Conservation (phyloP, 805 yeast genomes). For the Ogataea chonburiensis region DNA sequence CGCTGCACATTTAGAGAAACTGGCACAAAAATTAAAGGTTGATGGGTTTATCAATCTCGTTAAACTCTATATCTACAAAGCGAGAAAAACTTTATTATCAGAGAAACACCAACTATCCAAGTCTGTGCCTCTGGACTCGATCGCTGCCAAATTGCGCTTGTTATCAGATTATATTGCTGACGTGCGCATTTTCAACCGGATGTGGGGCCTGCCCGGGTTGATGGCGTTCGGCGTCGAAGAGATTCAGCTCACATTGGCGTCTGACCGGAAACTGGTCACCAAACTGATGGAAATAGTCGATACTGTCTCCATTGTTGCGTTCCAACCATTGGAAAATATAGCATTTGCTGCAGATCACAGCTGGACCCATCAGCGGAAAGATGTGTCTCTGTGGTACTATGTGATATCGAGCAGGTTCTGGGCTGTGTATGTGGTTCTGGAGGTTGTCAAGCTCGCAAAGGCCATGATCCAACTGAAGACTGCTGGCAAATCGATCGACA, state of each 20-base stretch:
- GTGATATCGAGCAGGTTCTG: constrained; percentile 34
- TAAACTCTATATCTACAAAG: neutral
- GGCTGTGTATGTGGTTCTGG: constrained; percentile 37
- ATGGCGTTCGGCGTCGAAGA: constrained; percentile 26
- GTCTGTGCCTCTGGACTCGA: neutral
- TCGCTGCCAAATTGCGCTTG: constrained; percentile 22
- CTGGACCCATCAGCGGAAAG: constrained; percentile 25
- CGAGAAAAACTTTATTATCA: neutral
- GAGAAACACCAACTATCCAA: neutral
- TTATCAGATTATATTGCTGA: constrained; percentile 36
- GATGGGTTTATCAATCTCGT: neutral
- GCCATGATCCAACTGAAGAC: constrained; percentile 8
- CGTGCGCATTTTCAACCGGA: constrained; percentile 36
- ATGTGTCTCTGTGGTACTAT: constrained; percentile 30
- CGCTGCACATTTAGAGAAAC: constrained; percentile 1
- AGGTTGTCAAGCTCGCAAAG: constrained; percentile 26
- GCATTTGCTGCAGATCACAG: constrained; percentile 35
- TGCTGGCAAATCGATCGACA: constrained; percentile 6
- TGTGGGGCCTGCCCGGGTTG: constrained; percentile 36
- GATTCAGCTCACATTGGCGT: constrained; percentile 9
- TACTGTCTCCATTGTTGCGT: constrained; percentile 27
- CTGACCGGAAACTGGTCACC: constrained; percentile 15
- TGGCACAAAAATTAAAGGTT: constrained; percentile 8
- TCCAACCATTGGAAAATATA: constrained; percentile 37
- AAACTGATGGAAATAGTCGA: constrained; percentile 29